Percentiles rank a stretch among this genome's conserved stretches.
Evolutionary conservation across 2,329 filamentous ascomycete species (phyloP).

Genomic region (Trichoderma sp.): DNA sequence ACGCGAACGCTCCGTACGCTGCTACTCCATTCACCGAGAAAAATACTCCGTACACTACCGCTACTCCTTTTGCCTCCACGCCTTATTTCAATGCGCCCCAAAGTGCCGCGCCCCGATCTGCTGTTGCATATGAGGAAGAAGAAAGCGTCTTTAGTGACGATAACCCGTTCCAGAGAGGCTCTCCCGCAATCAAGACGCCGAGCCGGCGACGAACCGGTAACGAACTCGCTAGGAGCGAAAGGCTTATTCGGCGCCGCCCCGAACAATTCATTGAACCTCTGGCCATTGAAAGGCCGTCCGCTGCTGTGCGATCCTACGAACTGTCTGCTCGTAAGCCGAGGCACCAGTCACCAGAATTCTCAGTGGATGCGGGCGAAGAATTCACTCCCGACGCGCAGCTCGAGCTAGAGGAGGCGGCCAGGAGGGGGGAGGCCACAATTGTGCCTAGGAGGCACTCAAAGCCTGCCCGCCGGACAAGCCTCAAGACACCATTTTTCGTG

Average conservation of each 20-base stretch:
- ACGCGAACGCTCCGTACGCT: not conserved
- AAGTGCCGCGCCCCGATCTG: not conserved
- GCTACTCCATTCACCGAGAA: not conserved
- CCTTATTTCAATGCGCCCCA: not conserved
- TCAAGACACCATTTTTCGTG: conserved; percentile 66
- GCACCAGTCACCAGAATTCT: conserved; percentile 34
- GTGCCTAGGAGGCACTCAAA: conserved; percentile 42
- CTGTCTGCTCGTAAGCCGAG: conserved; percentile 44
- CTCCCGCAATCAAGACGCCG: conserved; percentile 49
- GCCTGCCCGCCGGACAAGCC: conserved; percentile 41
- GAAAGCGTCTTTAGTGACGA: conserved; percentile 75
- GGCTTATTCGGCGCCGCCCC: conserved; percentile 45
- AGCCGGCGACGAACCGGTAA: conserved; percentile 50
- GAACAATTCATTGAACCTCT: conserved; percentile 32
- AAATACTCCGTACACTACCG: not conserved
- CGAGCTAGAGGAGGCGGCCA: conserved; percentile 68
- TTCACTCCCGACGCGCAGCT: conserved; percentile 90
- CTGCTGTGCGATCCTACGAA: conserved; percentile 59
- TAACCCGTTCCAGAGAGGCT: conserved; percentile 90
- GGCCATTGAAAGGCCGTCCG: conserved; percentile 29
- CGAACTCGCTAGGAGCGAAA: conserved; percentile 41
- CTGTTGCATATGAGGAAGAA: conserved; percentile 40
- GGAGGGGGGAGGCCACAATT: conserved; percentile 47
- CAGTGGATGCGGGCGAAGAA: conserved; percentile 74
- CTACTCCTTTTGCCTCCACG: not conserved